phyloP scores from a whole-genome alignment of 83 land plant species.

The Isoetes engelmannii region DNA sequence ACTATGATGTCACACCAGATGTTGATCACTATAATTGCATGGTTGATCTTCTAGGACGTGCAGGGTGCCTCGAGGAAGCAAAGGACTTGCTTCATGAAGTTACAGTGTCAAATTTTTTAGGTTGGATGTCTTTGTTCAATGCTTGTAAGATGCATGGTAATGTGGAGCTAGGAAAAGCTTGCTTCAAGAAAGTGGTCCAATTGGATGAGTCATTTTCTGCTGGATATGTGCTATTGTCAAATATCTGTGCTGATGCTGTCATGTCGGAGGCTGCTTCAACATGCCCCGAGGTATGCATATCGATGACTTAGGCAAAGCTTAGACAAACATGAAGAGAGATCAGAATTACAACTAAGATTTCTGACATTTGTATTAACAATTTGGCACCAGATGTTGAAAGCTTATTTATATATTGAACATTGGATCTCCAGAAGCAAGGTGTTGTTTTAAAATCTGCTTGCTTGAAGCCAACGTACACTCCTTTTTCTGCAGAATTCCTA shows the following conservation, averaged over 20 bases:
- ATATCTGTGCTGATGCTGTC: constrained; percentile 37
- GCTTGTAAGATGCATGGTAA: constrained; percentile 42
- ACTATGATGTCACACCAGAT: constrained; percentile 29
- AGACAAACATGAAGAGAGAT: too few relatives aligned
- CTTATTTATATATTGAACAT: too few relatives aligned
- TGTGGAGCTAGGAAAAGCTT: constrained; percentile 36
- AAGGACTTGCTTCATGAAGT: constrained; percentile 40
- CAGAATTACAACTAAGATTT: too few relatives aligned
- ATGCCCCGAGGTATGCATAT: too few relatives aligned
- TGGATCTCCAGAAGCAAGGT: too few relatives aligned
- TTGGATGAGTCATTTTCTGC: constrained; percentile 44
- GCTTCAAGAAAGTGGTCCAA: constrained; percentile 31
- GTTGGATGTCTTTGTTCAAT: constrained; percentile 45
- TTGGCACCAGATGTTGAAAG: too few relatives aligned
- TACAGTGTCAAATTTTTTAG: constrained; percentile 35
- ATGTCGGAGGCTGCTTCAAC: constrained; percentile 34
- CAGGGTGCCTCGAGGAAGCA: constrained; percentile 48
- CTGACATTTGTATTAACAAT: too few relatives aligned
- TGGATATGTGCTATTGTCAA: constrained; percentile 42
- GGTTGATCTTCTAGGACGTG: constrained; percentile 52
- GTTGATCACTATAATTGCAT: constrained; percentile 59
- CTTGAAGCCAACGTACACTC: too few relatives aligned
- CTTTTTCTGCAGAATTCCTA: too few relatives aligned
- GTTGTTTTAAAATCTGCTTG: too few relatives aligned
- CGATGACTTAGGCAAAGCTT: too few relatives aligned